Conservation (phyloP, 148 eudicot genomes). For the Cornus controversa region DNA sequence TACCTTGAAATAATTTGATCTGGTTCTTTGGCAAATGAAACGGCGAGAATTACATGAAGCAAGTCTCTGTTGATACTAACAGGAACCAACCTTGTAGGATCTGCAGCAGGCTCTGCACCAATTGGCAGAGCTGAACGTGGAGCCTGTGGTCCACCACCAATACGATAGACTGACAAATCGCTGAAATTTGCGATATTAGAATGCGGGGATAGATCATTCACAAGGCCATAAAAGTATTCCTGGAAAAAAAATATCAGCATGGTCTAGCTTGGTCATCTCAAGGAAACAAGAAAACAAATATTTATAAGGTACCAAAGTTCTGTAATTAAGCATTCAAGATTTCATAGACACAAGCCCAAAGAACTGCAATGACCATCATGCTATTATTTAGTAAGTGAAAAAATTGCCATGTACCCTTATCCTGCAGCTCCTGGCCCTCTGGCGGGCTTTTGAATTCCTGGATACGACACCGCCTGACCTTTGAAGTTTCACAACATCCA, state of each 20-base stretch:
- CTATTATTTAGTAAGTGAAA: background rate
- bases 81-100: constrained; percentile 74
- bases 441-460: constrained; percentile 68
- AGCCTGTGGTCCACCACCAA: constrained; percentile 97
- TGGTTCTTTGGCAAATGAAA: constrained; percentile 88
- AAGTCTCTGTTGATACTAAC: constrained; percentile 72
- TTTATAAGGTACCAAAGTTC: background rate
- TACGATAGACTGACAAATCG: constrained; percentile 64
- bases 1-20: constrained; percentile 88
- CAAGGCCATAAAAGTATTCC: constrained; percentile 93
- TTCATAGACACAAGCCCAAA: background rate
- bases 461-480: constrained; percentile 96
- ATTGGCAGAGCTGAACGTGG: constrained; percentile 96
- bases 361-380: background rate
- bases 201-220: constrained; percentile 93
- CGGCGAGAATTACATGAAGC: constrained; percentile 80
- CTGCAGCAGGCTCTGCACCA: constrained; percentile 95
- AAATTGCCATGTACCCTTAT: constrained; percentile 57
- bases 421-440: constrained; percentile 62
- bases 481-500: constrained; percentile 97
- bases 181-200: constrained; percentile 69
- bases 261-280: background rate
- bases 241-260: constrained; percentile 22
- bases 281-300: background rate
- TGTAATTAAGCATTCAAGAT: background rate